Percentiles rank a stretch among this genome's conserved stretches.
Conservation (phyloP, 129 eudicot genomes). For the Daucus carota region DH1_v3.0 NC_030386.2:37594501-37595000, state of each 20-base stretch:
- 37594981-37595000: neutral
- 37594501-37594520: neutral
- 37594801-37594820: slow-evolving; percentile 58
- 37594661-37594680: slow-evolving; percentile 38
- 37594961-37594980: neutral
- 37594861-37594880: slow-evolving; percentile 44
- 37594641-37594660: slow-evolving; percentile 14
- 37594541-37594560: neutral
- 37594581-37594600: neutral
- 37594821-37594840: slow-evolving; percentile 67
- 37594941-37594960: neutral
- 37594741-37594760: slow-evolving; percentile 76
- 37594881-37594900: slow-evolving; percentile 57
- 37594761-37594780: slow-evolving; percentile 56
- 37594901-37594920: slow-evolving; percentile 74
- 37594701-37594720: slow-evolving; percentile 64
- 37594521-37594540: neutral
- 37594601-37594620: neutral
- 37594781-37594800: slow-evolving; percentile 47
- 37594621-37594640: neutral
- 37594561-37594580: neutral
- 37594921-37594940: slow-evolving; percentile 58
- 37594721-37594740: slow-evolving; percentile 51
- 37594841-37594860: slow-evolving; percentile 66
- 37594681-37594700: slow-evolving; percentile 67